Evolutionary conservation across 2,329 filamentous ascomycete species (phyloP).

Genomic region (Aureobasidium sp.): DNA sequence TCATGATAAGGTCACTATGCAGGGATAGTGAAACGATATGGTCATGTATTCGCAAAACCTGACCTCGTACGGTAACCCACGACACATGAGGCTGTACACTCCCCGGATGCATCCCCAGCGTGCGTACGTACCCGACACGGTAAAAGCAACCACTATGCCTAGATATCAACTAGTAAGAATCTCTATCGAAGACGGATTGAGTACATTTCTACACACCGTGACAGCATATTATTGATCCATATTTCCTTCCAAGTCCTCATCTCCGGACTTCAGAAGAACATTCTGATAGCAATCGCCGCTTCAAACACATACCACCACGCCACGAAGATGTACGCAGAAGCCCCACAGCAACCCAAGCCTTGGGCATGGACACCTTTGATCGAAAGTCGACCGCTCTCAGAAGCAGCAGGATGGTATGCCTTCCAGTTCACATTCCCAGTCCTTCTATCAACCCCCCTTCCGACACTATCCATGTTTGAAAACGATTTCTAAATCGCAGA

Average conservation of each 20-base stretch:
- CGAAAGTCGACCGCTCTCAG: slow-evolving; percentile 60
- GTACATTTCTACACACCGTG: neutral
- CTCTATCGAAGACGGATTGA: neutral
- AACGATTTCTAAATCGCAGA: slow-evolving; percentile 29
- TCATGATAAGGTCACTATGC: slow-evolving; percentile 11
- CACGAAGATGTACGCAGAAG: slow-evolving; percentile 5
- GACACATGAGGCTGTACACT: slow-evolving; percentile 5
- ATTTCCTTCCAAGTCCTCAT: slow-evolving; percentile 2
- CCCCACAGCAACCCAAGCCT: slow-evolving; percentile 33
- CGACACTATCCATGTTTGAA: neutral
- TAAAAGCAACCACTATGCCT: slow-evolving; percentile 4
- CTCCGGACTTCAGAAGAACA: neutral
- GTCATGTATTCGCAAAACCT: slow-evolving; percentile 3
- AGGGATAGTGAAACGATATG: slow-evolving; percentile 3
- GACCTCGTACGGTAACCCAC: slow-evolving; percentile 5
- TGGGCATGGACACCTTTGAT: slow-evolving; percentile 69
- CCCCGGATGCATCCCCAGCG: neutral
- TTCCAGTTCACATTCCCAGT: neutral
- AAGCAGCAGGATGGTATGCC: slow-evolving; percentile 63
- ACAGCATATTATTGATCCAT: slow-evolving; percentile 1
- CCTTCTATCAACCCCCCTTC: neutral
- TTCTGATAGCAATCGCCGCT: neutral
- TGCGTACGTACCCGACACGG: neutral
- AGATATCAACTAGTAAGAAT: slow-evolving; percentile 3
- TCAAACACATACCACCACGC: neutral